Conservation (phyloP, 1,284 basidiomycete species). For the Rhodotorula sp. region DNA sequence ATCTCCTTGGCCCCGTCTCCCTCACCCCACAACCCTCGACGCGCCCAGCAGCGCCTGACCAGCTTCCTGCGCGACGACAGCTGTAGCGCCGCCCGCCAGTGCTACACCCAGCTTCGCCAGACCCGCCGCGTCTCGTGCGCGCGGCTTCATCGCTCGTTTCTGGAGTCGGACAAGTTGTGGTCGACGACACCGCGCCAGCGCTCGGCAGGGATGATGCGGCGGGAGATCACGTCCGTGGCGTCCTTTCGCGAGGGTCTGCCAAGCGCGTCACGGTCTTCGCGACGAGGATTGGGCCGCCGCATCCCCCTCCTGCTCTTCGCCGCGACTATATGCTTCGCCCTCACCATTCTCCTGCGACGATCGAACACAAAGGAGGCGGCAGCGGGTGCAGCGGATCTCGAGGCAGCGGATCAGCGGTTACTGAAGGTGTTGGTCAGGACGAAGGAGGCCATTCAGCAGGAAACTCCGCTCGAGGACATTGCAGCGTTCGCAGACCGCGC, state of each 20-base stretch:
- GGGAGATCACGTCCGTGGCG: constrained; percentile 10
- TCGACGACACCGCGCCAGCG: too few species aligned
- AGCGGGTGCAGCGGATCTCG: not conserved
- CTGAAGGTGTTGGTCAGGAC: constrained; percentile 69
- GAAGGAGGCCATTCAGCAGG: constrained; percentile 68
- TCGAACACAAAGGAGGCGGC: not conserved
- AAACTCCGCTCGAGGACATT: constrained; percentile 14
- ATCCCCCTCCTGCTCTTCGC: constrained; percentile 11
- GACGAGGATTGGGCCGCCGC: not conserved
- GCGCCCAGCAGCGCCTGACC: too few species aligned
- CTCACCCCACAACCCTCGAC: too few species aligned
- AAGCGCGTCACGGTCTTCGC: not conserved
- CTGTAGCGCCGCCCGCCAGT: too few species aligned
- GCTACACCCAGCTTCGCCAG: not conserved
- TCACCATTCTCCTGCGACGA: constrained; percentile 8
- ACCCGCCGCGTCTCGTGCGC: not conserved
- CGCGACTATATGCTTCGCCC: constrained; percentile 7
- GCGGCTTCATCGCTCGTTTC: not conserved
- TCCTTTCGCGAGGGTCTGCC: constrained; percentile 6
- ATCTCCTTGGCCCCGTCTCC: too few species aligned
- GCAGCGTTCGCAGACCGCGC: constrained; percentile 20
- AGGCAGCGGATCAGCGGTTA: constrained; percentile 20
- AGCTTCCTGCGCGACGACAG: too few species aligned
- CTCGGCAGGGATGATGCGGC: not conserved
- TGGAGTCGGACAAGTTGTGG: not conserved